These are phyloP conservation scores for Malus sieversii DNA, from an alignment of 306 rosid species.

Conservation along the genomic window DNA sequence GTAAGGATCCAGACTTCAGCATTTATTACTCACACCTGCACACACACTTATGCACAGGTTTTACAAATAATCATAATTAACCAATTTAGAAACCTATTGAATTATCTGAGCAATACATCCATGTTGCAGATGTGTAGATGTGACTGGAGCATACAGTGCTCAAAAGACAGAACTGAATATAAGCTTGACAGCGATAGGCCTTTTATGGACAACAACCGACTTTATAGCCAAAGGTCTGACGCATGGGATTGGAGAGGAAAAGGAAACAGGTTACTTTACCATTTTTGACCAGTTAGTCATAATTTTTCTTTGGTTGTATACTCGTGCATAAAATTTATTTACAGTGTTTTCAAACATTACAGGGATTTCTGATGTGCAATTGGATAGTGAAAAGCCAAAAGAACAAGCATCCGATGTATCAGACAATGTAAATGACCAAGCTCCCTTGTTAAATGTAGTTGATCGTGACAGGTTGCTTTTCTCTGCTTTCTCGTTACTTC, in stretches of 20 bases:
- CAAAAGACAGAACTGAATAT: constrained; percentile 94
- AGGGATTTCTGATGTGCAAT: constrained; percentile 28
- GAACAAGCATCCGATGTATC: constrained; percentile 25
- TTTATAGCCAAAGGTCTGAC: constrained; percentile 80
- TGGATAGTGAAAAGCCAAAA: constrained; percentile 32
- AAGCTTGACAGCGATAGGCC: constrained; percentile 91
- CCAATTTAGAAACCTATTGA: not conserved
- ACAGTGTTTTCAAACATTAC: constrained; percentile 12
- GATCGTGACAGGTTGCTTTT: constrained; percentile 63
- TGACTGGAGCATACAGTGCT: constrained; percentile 93
- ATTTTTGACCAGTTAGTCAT: constrained; percentile 17
- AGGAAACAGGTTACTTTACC: constrained; percentile 47
- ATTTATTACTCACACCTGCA: not conserved
- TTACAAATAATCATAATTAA: not conserved
- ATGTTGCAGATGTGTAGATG: constrained; percentile 77
- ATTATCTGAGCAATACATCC: constrained; percentile 18
- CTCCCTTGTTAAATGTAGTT: constrained; percentile 35
- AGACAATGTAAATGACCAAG: constrained; percentile 29
- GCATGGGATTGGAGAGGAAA: constrained; percentile 41
- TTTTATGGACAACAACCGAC: constrained; percentile 92
- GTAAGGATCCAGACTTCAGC: constrained; percentile 44
- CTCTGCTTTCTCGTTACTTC: constrained; percentile 83
- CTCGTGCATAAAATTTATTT: not conserved
- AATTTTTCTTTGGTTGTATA: not conserved
- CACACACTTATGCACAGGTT: not conserved